Conservation (phyloP, 768 basidiomycete genomes). For the Russula abietina region DNA sequence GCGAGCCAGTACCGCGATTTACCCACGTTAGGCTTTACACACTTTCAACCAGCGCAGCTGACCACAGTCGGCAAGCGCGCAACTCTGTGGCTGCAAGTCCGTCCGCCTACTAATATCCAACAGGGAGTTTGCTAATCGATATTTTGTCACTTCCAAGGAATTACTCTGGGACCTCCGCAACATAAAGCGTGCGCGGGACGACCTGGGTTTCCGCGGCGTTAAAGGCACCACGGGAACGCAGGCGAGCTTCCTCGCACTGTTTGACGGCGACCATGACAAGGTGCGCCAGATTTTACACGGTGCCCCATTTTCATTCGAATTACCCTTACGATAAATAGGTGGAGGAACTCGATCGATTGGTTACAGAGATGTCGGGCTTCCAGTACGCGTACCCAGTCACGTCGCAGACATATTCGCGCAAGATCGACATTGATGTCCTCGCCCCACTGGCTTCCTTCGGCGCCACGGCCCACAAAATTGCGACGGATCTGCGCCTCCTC, state of each 20-base stretch:
- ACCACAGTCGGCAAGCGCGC: constrained; percentile 97
- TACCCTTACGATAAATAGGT: constrained; percentile 47
- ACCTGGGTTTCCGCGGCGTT: constrained; percentile 94
- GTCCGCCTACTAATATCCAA: constrained; percentile 13
- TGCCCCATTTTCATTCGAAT: not conserved
- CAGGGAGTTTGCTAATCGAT: not conserved
- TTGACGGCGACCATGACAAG: constrained; percentile 94
- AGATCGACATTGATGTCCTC: constrained; percentile 92
- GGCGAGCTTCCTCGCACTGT: constrained; percentile 89
- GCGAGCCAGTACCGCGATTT: constrained; percentile 81
- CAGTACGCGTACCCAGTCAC: constrained; percentile 95
- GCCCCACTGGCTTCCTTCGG: constrained; percentile 85
- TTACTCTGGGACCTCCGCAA: constrained; percentile 95
- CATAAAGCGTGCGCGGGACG: constrained; percentile 80
- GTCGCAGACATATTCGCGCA: constrained; percentile 97
- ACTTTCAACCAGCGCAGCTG: constrained; percentile 97
- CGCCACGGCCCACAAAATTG: constrained; percentile 96
- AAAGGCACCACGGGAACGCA: constrained; percentile 99
- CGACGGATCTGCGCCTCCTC: constrained; percentile 88
- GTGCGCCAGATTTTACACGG: constrained; percentile 32
- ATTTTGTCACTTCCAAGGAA: constrained; percentile 46
- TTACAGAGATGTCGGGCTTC: constrained; percentile 90
- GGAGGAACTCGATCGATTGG: constrained; percentile 78
- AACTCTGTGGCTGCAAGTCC: constrained; percentile 91
- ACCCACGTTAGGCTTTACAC: constrained; percentile 95